Base-by-base conservation (phyloP, 257 asterid genomes). In the Coffea canephora region DNA sequence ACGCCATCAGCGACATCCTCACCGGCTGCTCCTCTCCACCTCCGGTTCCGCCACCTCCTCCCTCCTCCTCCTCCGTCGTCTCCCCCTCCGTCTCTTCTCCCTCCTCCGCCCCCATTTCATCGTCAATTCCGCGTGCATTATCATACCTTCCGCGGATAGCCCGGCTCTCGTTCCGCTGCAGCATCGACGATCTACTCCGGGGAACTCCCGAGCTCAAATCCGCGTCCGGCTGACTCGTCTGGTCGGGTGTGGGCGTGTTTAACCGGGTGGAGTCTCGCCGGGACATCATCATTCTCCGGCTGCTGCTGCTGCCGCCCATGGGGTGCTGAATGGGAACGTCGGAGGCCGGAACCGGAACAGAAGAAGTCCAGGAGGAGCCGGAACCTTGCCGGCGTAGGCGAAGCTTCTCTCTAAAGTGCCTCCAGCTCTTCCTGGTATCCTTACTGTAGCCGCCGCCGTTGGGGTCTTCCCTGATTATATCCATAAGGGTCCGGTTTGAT, bases 1-100 rank as follows among this genome's bases (percentile, higher is more conserved):
- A 82, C 23, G 96, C 86, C 98, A 94, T 89, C 88, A 94, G 49
- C 27, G 98, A 94, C 92, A 89, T 91, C 82, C 91, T 90, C 74
- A 72, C 92, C 39, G 89, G 87, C 45, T 71, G 82, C 75, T 70
- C 73, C 78, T 48, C 86, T 62, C 67, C 86, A 52, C 67, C 86
- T 67, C 83, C 76, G 0, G 80, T 8, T 45, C 77, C 72, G 66
- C 85, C 78, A 23, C 75, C 81, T 18, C 31, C 78, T 15, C 10
- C 83, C 7, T 18, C 80, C 1, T 65, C 78, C 73, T 75, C 89
- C n/a, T 19, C 69, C 34, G 50, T 75, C 18, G 39, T 82, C 80
- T 31, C 79, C 68, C 25, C 65, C 69, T 21, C 48, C 43, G 31
- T 52, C 75, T 55, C 79, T n/a, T 65, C 76, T 23, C 15, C 77